Base-by-base conservation (phyloP, 2,329 filamentous ascomycete genomes). In the Claviceps pazoutovae region DNA sequence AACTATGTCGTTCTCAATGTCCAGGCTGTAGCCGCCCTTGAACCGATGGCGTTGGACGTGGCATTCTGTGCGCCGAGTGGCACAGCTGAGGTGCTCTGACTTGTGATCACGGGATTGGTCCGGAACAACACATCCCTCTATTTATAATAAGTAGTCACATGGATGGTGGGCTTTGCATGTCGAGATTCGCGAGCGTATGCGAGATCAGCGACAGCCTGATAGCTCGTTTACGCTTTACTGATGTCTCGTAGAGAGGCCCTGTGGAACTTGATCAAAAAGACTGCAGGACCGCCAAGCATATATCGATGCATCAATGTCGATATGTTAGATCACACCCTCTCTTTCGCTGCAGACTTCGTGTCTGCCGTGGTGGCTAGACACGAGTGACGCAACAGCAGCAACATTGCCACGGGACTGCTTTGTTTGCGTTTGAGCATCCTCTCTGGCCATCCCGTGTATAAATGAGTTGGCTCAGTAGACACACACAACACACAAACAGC, bases 291-390 rank as follows among this genome's bases (percentile, higher is more conserved):
- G 37, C 39, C 46, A 21, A 45, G 23, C 30, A 26, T 34, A 16
- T 46, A 38, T 16, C 5, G 34, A 19, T 41, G 9, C 44, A 46
- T 34, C 30, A 34, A 34, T 34, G 9, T 34, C 30, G 30, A 34
- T 34, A 34, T 34, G 9, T 4, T 34, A 11, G 11, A 23, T 23
- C 19, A 19, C 23, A 7, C 17, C 34, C 30, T 8, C 14, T 11
- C 3, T 14, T 43, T 21, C 16, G 42, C 38, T 34, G 19, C 38
- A 43, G 48, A 43, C 50, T 51, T 51, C 50, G 44, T 51, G 45
- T 51, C 50, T 51, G 50, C 45, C 44, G 50, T 51, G 50, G 8
- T 37, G 34, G 26, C 45, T 19, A 39, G 44, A 38, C 26, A 7
- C 26, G 23, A 46, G 30, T 30, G 19, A 17, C 17, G 46, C 19